phyloP scores from a whole-genome alignment of 768 basidiomycete species.

The Lepiota subincarnata region DNA sequence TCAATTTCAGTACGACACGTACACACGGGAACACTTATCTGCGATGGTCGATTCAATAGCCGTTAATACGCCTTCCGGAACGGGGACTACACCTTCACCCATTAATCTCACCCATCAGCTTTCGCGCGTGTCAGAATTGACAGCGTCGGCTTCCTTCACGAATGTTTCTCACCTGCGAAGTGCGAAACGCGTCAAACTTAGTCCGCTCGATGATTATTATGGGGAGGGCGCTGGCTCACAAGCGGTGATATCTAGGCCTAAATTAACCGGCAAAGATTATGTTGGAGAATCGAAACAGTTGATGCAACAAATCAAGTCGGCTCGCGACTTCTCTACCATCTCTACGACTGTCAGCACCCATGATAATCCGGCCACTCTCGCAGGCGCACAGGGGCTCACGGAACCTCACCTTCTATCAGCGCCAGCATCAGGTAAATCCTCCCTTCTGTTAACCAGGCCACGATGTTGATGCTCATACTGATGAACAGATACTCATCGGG shows the following conservation, averaged over 20 bases:
- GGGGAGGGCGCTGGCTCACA: slow-evolving; percentile 45
- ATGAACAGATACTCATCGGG: slow-evolving; percentile 24
- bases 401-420: not conserved
- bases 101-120: slow-evolving; percentile 41
- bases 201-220: slow-evolving; percentile 58
- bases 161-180: slow-evolving; percentile 60
- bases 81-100: slow-evolving; percentile 42
- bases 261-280: slow-evolving; percentile 55
- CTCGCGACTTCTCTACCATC: slow-evolving; percentile 73
- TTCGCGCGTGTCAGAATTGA: slow-evolving; percentile 45
- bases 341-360: slow-evolving; percentile 53
- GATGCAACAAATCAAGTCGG: slow-evolving; percentile 78
- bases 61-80: slow-evolving; percentile 65
- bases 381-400: slow-evolving; percentile 10
- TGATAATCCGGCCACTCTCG: slow-evolving; percentile 17
- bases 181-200: slow-evolving; percentile 77
- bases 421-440: not conserved
- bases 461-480: slow-evolving; percentile 2
- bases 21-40: slow-evolving; percentile 90
- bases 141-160: slow-evolving; percentile 24
- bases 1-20: slow-evolving; percentile 94
- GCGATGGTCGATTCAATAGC: slow-evolving; percentile 94
- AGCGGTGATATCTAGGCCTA: slow-evolving; percentile 47
- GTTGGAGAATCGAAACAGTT: slow-evolving; percentile 72
- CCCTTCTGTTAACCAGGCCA: slow-evolving; percentile 5